Evolutionary conservation across 2,329 filamentous ascomycete species (phyloP).

Genomic region (Amphichorda felina): DNA sequence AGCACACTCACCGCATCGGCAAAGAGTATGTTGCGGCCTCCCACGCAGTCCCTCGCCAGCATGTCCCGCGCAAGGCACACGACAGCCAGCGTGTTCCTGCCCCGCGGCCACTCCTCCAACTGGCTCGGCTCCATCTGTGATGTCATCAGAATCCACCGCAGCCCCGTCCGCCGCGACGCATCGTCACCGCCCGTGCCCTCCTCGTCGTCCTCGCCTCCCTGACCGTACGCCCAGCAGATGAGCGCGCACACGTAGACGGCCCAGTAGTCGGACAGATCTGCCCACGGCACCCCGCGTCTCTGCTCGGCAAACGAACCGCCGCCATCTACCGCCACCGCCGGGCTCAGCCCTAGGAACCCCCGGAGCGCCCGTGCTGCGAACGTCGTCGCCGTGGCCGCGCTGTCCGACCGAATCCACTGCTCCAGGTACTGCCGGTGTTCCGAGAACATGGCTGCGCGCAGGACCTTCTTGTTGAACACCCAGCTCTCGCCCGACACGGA

Average conservation of each 20-base stretch:
- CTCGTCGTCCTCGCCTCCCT: constrained; percentile 12
- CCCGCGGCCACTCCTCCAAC: constrained; percentile 22
- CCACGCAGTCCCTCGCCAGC: constrained; percentile 36
- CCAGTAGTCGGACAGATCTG: constrained; percentile 40
- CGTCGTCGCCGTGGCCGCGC: constrained; percentile 30
- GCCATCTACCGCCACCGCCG: constrained; percentile 3
- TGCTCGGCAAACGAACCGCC: not conserved
- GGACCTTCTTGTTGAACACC: constrained; percentile 43
- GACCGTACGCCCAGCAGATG: constrained; percentile 46
- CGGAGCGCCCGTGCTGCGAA: constrained; percentile 41
- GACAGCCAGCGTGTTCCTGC: constrained; percentile 29
- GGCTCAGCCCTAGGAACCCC: constrained; percentile 24
- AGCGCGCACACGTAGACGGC: constrained; percentile 43
- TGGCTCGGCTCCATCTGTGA: constrained; percentile 26
- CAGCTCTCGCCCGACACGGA: constrained; percentile 47
- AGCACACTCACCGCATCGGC: constrained; percentile 42
- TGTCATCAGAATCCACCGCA: constrained; percentile 26
- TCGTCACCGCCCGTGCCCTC: constrained; percentile 5
- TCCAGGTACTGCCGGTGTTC: constrained; percentile 34
- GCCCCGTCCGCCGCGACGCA: constrained; percentile 14
- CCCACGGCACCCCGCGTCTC: constrained; percentile 9
- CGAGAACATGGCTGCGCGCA: constrained; percentile 27
- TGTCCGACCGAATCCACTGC: constrained; percentile 30
- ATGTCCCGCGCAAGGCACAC: constrained; percentile 34
- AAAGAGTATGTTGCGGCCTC: constrained; percentile 34